Base-by-base conservation (phyloP, 2,329 filamentous ascomycete species). In the Pseudofabraea citricarpa region DNA sequence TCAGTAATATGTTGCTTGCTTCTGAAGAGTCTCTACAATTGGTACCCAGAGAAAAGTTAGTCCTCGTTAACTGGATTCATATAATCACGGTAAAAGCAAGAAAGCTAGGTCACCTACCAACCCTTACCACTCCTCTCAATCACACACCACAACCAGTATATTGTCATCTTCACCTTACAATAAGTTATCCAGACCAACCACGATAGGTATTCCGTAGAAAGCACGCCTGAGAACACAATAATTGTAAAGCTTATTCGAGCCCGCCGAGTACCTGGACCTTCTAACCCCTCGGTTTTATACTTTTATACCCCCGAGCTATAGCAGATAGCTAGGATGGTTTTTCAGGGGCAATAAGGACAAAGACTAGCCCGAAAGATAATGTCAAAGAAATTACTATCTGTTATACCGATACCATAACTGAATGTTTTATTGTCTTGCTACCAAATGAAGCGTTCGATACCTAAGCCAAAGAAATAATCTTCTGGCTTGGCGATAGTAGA, bases 361-460 rank as follows among this genome's bases (percentile, higher is more conserved):
- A 66, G 51, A 76, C 77, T 2, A 50, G 49, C 4, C 56, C 83
- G 6, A 43, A 65, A 4, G 73, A 70, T 38, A 72, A 77, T 53
- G 59, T 89, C 41, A 81, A 86, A 52, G 88, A 95, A 69, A 71
- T 90, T 15, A 83, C 86, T 52, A 90, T 95, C 55, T 88, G 81
- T 56, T 90, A 89, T 61, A 77, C 88, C 15, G 87, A 94, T 66
- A 85, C 87, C 61, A 94, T 94, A 85, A 95, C 89, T 39, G 70
- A 80, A 51, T 75, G 79, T n/a, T n/a, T n/a, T n/a, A n/a, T n/a
- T 35, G 83, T 91, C 0, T 68, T 73, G 40, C 87, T 95, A 6
- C 64, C 69, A 10, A 83, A 93, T 38, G 75, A 69, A 45, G 76
- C 86, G 2, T 91, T 91, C 65, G 75, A 61, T 22, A n/a, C n/a